Base-by-base conservation (phyloP, 495 filamentous ascomycete species). In the Neurospora sp. region DNA sequence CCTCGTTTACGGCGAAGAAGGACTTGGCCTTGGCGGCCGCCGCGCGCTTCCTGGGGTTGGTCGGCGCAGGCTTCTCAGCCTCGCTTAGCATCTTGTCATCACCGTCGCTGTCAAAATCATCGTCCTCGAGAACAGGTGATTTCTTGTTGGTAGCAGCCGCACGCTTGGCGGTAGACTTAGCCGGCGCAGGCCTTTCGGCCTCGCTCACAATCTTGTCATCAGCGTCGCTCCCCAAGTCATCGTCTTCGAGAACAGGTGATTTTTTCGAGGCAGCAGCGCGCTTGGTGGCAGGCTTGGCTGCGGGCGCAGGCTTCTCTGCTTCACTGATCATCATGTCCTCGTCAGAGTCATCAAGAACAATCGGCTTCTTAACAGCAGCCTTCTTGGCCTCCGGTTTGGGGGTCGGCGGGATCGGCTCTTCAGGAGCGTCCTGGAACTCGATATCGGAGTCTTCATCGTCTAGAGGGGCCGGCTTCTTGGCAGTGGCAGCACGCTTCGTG, bases 191-290 rank as follows among this genome's bases (percentile, higher is more conserved):
- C 72, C 41, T 77, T 14, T 71, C 41, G 27, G 20, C 53, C 61
- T 76, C 76, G 39, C 68, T 78, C 27, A 81, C 41, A 9, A 77
- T 70, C 76, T 77, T 77, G 48, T 77, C 80, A 37, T 81, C 80
- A 31, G 82, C 82, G 61, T 86, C 84, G 40, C 82, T 83, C 53
- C 84, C 82, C 0, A 65, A 7, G 48, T 84, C 75, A 70, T 87
- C 85, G n/a, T 44, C 42, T 44, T 44, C 18, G 7, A 87, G 76
- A 53, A 85, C 76, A 69, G 83, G 85, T 48, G 72, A 76, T 72
- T 82, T 87, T 72, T 86, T 86, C n/a, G 81, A n/a, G 71, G 80
- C 82, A 69, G 85, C 78, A n/a, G 83, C 76, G 37, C 84, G 82
- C 75, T 84, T 86, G 74, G 48, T 76, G 53, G 53, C 53, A 14